Conservation (phyloP, 1,139 yeast genomes). For the Hyphopichia pseudoburtonii region DNA sequence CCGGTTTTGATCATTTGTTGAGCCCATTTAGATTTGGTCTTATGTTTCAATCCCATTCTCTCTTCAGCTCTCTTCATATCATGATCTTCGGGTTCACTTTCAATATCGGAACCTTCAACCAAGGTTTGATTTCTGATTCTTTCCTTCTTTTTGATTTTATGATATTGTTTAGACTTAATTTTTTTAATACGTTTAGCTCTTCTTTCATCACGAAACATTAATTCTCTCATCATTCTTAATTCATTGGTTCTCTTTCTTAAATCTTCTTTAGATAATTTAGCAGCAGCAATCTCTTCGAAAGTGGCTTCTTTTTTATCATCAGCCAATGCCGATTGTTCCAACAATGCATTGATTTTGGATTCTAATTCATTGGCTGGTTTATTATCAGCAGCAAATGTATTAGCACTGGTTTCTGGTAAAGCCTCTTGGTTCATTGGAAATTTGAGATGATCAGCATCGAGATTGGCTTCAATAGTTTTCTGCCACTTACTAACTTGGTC, state of each 20-base stretch:
- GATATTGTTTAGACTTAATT: conserved; percentile 88
- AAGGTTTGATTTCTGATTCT: conserved; percentile 65
- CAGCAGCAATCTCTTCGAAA: conserved; percentile 85
- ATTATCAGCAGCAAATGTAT: conserved; percentile 51
- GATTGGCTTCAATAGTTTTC: conserved; percentile 73
- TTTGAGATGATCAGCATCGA: conserved; percentile 80
- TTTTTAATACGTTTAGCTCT: conserved; percentile 89
- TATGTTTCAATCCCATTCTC: conserved; percentile 89
- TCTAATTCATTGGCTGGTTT: conserved; percentile 65
- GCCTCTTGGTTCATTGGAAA: conserved; percentile 65
- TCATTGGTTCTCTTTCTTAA: conserved; percentile 76
- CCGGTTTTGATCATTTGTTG: conserved; percentile 88
- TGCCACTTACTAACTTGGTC: conserved; percentile 88
- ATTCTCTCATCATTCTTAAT: conserved; percentile 87
- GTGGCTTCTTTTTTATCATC: conserved; percentile 78
- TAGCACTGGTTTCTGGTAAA: conserved; percentile 49
- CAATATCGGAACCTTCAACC: conserved; percentile 62
- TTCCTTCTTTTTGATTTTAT: conserved; percentile 85
- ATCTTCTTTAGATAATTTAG: conserved; percentile 79
- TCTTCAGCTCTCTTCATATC: conserved; percentile 80
- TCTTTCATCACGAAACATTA: conserved; percentile 93
- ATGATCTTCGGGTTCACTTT: conserved; percentile 59
- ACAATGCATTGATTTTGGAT: conserved; percentile 57
- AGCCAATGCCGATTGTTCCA: conserved; percentile 62
- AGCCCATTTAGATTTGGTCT: conserved; percentile 89